Percentiles rank a stretch among this genome's conserved stretches.
Conservation (phyloP, 192 early-diverging fungal species). For the Linderina pennispora region DNA sequence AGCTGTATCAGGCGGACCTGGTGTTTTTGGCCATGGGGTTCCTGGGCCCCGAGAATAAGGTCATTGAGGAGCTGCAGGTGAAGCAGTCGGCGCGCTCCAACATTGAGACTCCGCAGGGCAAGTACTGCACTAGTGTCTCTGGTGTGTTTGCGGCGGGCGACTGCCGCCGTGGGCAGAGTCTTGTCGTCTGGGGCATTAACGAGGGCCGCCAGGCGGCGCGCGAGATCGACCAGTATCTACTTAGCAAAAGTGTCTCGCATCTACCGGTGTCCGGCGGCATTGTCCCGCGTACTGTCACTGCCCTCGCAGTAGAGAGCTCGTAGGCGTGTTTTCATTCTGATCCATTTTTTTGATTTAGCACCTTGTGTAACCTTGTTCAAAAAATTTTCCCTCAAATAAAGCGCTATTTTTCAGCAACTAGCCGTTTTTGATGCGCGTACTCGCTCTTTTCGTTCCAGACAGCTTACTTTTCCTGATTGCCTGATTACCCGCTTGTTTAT, state of each 20-base stretch:
- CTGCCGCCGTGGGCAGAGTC: slow-evolving; percentile 89
- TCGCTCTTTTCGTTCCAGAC: slow-evolving; percentile 1
- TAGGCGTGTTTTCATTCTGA: too few relatives aligned
- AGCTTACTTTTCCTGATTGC: slow-evolving; percentile 1
- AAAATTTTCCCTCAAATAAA: not conserved
- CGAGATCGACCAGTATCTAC: slow-evolving; percentile 81
- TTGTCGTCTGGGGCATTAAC: slow-evolving; percentile 99
- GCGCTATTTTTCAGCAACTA: too few relatives aligned
- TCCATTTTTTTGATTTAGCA: too few relatives aligned
- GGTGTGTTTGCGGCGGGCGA: slow-evolving; percentile 97
- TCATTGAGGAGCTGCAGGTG: slow-evolving; percentile 75
- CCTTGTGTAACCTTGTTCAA: too few relatives aligned
- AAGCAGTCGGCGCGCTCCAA: slow-evolving; percentile 72
- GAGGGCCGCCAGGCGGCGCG: slow-evolving; percentile 94
- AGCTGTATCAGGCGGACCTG: slow-evolving; percentile 84
- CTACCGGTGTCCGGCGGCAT: slow-evolving; percentile 90
- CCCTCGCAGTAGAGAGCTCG: not conserved
- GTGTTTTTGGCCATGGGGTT: slow-evolving; percentile 96
- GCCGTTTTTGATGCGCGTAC: not conserved
- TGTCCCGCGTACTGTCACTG: slow-evolving; percentile 49
- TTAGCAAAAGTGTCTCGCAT: slow-evolving; percentile 57
- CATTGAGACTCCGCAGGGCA: slow-evolving; percentile 71
- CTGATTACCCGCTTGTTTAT: not conserved
- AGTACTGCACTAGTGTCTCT: slow-evolving; percentile 69
- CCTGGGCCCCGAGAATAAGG: slow-evolving; percentile 82